These are phyloP conservation scores for Podosphaera aphanis DNA, from an alignment of 2,329 filamentous ascomycete genomes.

Conservation along the genomic window DNA sequence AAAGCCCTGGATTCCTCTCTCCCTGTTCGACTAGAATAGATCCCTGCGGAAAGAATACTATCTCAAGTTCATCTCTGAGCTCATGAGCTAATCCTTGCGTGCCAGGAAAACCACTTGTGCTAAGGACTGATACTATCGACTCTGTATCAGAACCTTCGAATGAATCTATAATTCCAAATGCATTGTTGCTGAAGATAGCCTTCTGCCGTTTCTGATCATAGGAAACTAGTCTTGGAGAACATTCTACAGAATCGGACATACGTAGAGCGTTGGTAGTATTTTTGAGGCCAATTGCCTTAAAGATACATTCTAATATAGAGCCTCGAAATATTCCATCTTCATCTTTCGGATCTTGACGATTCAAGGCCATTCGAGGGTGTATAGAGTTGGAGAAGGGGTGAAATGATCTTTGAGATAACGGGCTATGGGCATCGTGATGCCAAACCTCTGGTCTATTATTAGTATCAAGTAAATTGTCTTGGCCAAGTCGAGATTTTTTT, in stretches of 20 bases:
- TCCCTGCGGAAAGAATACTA: constrained; percentile 89
- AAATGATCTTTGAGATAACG: constrained; percentile 24
- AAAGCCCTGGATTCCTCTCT: constrained; percentile 84
- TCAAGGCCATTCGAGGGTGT: constrained; percentile 26
- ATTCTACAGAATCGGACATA: constrained; percentile 55
- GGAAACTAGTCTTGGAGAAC: constrained; percentile 62
- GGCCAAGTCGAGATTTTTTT: constrained; percentile 7
- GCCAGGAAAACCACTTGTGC: constrained; percentile 33
- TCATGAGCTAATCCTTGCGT: constrained; percentile 49
- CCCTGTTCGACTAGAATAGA: constrained; percentile 90
- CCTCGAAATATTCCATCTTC: constrained; percentile 77
- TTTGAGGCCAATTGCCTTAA: constrained; percentile 72
- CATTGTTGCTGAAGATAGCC: constrained; percentile 54
- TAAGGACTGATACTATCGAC: constrained; percentile 50
- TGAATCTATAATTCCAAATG: constrained; percentile 75
- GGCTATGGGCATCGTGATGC: constrained; percentile 14
- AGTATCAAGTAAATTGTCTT: constrained; percentile 1
- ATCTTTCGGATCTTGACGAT: constrained; percentile 60
- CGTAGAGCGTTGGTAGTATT: constrained; percentile 39
- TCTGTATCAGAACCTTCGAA: constrained; percentile 68
- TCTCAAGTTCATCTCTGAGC: constrained; percentile 77
- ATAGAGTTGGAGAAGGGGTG: constrained; percentile 31
- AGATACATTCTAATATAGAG: constrained; percentile 84
- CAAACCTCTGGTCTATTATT: constrained; percentile 7
- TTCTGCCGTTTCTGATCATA: constrained; percentile 65